These are phyloP conservation scores for Yamadazyma kitorensis DNA, from an alignment of 805 yeast genomes.

Conservation along the genomic window DNA sequence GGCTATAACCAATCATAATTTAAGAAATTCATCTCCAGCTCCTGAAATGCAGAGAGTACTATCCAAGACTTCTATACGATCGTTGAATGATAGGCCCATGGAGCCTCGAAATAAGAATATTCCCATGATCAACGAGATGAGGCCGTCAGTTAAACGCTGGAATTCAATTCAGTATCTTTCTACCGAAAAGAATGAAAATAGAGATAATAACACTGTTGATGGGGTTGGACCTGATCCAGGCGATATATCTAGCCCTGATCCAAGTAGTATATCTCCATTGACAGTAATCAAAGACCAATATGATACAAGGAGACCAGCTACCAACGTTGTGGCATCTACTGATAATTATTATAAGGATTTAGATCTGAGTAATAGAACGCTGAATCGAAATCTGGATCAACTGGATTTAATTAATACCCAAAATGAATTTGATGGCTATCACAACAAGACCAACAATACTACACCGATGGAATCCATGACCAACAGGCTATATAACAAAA, in stretches of 20 bases:
- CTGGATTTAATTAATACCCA: no score
- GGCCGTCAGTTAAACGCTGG: conserved; percentile 16
- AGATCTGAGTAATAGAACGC: no score
- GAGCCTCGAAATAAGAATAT: conserved; percentile 8
- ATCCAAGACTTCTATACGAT: conserved; percentile 1
- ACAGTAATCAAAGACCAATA: conserved; percentile 27
- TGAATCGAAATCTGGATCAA: no score
- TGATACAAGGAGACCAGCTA: conserved; percentile 20
- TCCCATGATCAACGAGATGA: conserved; percentile 9
- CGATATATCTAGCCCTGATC: conserved; percentile 2
- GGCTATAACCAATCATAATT: conserved; percentile 8
- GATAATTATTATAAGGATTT: conserved; percentile 8
- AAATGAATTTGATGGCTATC: not conserved
- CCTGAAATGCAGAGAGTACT: conserved; percentile 2
- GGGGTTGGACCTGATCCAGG: not conserved
- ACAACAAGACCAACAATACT: not conserved
- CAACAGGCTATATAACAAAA: conserved; percentile 15
- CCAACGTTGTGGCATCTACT: conserved; percentile 5
- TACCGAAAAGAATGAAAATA: not conserved
- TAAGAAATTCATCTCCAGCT: conserved; percentile 4
- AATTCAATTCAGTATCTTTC: conserved; percentile 13
- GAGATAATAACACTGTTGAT: not conserved
- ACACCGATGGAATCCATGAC: conserved; percentile 7
- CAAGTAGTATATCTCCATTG: conserved; percentile 23
- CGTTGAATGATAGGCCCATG: not conserved